Evolutionary conservation across 108 stramenopile species (phyloP).

Genomic region (Chaetoceros muelleri): DNA sequence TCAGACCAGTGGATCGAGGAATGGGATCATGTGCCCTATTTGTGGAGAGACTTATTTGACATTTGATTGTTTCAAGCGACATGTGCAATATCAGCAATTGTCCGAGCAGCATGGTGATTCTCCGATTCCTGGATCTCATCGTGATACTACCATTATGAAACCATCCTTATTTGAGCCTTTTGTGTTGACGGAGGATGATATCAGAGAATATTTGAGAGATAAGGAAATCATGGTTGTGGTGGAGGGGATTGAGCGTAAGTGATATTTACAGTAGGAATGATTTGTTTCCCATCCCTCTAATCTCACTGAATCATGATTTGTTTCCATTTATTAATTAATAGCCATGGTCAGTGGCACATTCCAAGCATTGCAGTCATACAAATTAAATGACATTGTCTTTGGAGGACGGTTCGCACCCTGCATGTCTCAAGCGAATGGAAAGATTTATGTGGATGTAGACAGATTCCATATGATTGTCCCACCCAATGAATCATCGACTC

Average conservation of each 20-base stretch:
- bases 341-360: constrained; percentile 53
- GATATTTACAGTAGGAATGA: neutral
- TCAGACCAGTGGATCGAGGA: constrained; percentile 23
- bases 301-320: too few species aligned
- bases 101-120: constrained; percentile 35
- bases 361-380: constrained; percentile 70
- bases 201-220: constrained; percentile 22
- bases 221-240: constrained; percentile 57
- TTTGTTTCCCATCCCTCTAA: too few species aligned
- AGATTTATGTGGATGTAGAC: constrained; percentile 26
- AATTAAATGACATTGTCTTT: constrained; percentile 65
- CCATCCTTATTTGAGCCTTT: constrained; percentile 9
- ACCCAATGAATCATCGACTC: neutral
- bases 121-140: constrained; percentile 33
- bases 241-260: constrained; percentile 47
- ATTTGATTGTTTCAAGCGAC: constrained; percentile 29
- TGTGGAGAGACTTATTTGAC: constrained; percentile 65
- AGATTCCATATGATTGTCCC: constrained; percentile 27
- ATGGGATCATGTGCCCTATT: constrained; percentile 45
- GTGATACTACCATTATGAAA: constrained; percentile 11
- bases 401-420: constrained; percentile 46
- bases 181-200: constrained; percentile 23
- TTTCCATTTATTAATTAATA: too few species aligned
- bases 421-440: constrained; percentile 9
- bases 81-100: constrained; percentile 38